Base-by-base conservation (phyloP, 2,329 filamentous ascomycete species). In the Pseudogymnoascus sp. region DNA sequence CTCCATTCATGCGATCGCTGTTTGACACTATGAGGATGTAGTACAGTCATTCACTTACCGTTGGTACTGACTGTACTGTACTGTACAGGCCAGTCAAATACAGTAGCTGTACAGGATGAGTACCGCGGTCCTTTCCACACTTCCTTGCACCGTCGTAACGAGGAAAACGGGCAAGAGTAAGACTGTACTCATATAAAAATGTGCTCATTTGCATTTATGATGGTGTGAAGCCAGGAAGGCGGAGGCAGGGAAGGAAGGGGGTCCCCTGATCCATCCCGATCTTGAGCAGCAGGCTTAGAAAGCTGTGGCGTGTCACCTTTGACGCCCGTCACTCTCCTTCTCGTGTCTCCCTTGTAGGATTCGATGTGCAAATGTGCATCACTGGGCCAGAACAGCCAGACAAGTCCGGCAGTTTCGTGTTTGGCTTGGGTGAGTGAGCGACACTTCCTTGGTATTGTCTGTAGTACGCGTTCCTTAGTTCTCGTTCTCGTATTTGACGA, bases 181-280 rank as follows among this genome's bases (percentile, higher is more conserved):
- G 45, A 31, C 45, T 52, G 45, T 52, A 31, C 45, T 52, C 45
- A 52, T 52, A 52, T 52, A 31, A 52, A 52, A 52, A 31, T 52
- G 45, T 52, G 27, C 13, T 10, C 25, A 31, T 52, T 52, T 52
- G 45, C 45, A 52, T 52, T 52, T 52, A 52, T 52, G 45, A 15
- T 52, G 45, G 45, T 52, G 45, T 52, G 45, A 52, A 31, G 45
- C 25, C 45, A 52, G 1, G 13, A 31, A 7, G 25, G 45, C 29
- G 25, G 13, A 52, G 25, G 45, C 10, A 31, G 45, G 45, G 13
- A 31, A 15, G 27, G 45, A 15, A 52, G 45, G 45, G 45, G 21
- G 2, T 4, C 45, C 45, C 45, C 45, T 52, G 25, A 31, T 52
- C 45, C 45, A 52, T 15, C 45, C 25, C 7, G 45, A 52, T 52